Base-by-base conservation (phyloP, 495 filamentous ascomycete species). In the Hypoxylon rickii region DNA sequence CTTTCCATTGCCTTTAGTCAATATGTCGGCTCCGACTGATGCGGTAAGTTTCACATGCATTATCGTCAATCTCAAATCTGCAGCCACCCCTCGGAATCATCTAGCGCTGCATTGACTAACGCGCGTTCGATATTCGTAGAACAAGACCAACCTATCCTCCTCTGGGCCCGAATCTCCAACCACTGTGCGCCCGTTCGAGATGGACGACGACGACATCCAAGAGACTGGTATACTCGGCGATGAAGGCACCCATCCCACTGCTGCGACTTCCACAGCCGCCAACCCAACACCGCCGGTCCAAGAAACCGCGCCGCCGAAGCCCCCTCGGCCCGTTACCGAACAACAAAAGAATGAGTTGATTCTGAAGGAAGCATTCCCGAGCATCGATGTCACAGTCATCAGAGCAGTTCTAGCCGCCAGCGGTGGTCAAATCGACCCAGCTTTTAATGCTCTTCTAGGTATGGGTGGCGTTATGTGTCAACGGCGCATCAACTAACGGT, bases 401-500 rank as follows among this genome's bases (percentile, higher is more conserved):
- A 95, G 87, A 71, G 94, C 94, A 12, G 89, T 98, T 7, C 74
- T 99, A 49, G 75, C 77, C 10, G 94, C 94, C 7, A 96, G 93
- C 69, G 82, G 86, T 57, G 94, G 90, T 36, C 83, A 86, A 61
- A 84, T 99, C 36, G 94, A 99, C 67, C 89, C 91, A 10, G 94
- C 94, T 32, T 97, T 97, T 76, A 94, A 96, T 75, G 94, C 95
- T 20, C 83, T 99, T 6, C 79, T 98, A 18, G 87, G 90, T 90
- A 73, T 49, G 82, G 51, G 29, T 33, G 22, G 33, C 13, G 10
- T 17, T 22, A 19, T 36, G 13, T 20, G 16, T n/a, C 16, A 44
- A 7, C 12, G 10, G 12, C 22, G 5, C 22, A n/a, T 3, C 37
- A 63, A 44, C 53, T 70, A 53, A 72, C 45, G 38, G 8, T 33